Conservation (phyloP, 2,329 filamentous ascomycete species). For the Aspergillus caelatus region DNA sequence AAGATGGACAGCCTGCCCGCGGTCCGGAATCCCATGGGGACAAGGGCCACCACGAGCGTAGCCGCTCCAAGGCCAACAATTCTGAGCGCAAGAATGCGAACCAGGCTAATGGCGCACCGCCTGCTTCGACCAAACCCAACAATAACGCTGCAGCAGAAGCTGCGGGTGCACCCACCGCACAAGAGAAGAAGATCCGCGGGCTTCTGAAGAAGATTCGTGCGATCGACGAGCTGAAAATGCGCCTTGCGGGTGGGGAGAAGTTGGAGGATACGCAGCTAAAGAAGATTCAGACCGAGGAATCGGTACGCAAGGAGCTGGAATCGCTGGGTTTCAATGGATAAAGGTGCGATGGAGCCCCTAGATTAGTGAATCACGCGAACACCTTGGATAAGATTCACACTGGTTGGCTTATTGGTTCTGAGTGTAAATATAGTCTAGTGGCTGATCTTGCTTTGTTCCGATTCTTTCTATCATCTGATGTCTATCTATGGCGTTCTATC, state of each 20-base stretch:
- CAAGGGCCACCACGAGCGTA: constrained; percentile 59
- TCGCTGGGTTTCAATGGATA: constrained; percentile 55
- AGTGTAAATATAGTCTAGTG: constrained; percentile 10
- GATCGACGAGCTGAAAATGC: constrained; percentile 98
- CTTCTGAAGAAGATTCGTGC: constrained; percentile 96
- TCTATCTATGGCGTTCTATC: background rate
- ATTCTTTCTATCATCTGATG: constrained; percentile 9
- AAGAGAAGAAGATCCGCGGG: constrained; percentile 91
- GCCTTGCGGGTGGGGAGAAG: constrained; percentile 90
- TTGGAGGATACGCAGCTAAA: constrained; percentile 97
- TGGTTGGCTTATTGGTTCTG: background rate
- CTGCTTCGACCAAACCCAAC: constrained; percentile 36
- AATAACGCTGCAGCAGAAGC: constrained; percentile 25
- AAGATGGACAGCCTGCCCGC: constrained; percentile 52
- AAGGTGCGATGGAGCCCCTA: background rate
- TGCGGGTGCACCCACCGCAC: constrained; percentile 58
- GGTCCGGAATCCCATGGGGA: constrained; percentile 68
- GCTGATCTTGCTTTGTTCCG: background rate
- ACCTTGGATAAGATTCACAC: background rate
- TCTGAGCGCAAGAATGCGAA: constrained; percentile 38
- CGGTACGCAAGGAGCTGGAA: constrained; percentile 81
- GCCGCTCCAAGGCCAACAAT: constrained; percentile 51
- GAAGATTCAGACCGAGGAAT: constrained; percentile 89
- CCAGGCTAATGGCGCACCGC: constrained; percentile 21
- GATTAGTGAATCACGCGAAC: background rate